Evolutionary conservation across 1,139 yeast species (phyloP).

Genomic region (Meyerozyma smithsonii): DNA sequence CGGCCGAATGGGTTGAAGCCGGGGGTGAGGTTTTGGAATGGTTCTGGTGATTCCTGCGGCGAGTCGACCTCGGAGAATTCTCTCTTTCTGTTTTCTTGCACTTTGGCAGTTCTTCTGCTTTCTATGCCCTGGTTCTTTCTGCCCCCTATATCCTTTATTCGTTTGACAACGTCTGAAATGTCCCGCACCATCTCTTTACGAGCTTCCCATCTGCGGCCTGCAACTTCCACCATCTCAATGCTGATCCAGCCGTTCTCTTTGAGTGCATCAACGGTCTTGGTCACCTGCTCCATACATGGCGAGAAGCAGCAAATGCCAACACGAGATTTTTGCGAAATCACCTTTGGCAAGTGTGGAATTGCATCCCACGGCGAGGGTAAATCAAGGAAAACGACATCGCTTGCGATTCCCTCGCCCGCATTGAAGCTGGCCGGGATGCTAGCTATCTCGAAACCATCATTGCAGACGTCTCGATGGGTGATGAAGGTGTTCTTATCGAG

Average conservation of each 20-base stretch:
- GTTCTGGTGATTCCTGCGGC: conserved; percentile 6
- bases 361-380: conserved; percentile 98
- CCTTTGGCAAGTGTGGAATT: conserved; percentile 65
- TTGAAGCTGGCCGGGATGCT: conserved; percentile 28
- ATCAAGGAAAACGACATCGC: conserved; percentile 79
- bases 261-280: conserved; percentile 72
- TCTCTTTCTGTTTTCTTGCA: conserved; percentile 16
- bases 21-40: conserved; percentile 35
- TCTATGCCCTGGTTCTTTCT: conserved; percentile 75
- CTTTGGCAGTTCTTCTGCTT: conserved; percentile 38
- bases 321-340: conserved; percentile 48
- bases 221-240: conserved; percentile 90
- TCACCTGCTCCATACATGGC: conserved; percentile 97
- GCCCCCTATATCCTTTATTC: conserved; percentile 75
- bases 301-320: conserved; percentile 88
- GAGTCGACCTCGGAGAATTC: conserved; percentile 16
- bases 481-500: conserved; percentile 48
- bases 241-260: conserved; percentile 79
- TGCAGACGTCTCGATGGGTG: conserved; percentile 92
- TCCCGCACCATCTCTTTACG: conserved; percentile 83
- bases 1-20: conserved; percentile 92
- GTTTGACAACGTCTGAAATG: conserved; percentile 72
- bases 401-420: conserved; percentile 33
- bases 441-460: conserved; percentile 67
- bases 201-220: conserved; percentile 85